Evolutionary conservation across 176 grass and related monocot species (phyloP).

Genomic region (Hordeum marinum): DNA sequence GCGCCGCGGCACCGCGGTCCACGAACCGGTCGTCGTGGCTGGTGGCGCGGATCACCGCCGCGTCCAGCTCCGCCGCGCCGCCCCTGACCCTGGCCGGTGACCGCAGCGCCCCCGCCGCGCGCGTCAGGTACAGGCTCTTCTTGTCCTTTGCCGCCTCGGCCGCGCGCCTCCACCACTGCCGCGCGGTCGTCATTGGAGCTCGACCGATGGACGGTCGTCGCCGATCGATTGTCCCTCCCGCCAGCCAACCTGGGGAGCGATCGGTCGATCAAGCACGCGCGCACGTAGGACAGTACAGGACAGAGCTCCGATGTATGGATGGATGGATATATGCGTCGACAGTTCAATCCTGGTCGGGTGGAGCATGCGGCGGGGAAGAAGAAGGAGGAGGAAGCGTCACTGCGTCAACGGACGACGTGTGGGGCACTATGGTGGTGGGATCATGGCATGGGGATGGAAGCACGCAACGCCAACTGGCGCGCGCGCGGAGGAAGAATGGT

Average conservation of each 20-base stretch:
- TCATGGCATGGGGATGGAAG: neutral
- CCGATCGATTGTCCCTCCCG: neutral
- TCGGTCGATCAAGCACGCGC: neutral
- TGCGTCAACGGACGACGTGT: slow-evolving; percentile 33
- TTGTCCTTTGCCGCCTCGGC: slow-evolving; percentile 72
- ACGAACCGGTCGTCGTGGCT: slow-evolving; percentile 80
- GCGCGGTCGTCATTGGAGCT: slow-evolving; percentile 38
- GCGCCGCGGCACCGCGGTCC: slow-evolving; percentile 52
- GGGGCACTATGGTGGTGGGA: slow-evolving; percentile 2
- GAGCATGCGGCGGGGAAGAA: neutral
- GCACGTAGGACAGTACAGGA: neutral
- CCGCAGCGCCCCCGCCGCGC: slow-evolving; percentile 21
- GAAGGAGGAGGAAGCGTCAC: slow-evolving; percentile 1
- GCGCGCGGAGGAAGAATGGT: neutral
- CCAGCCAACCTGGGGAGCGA: neutral
- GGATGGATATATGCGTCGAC: too few species aligned
- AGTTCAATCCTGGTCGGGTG: neutral
- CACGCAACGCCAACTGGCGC: slow-evolving; percentile 14
- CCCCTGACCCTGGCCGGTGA: neutral
- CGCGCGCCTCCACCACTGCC: slow-evolving; percentile 68
- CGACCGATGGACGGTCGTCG: too few species aligned
- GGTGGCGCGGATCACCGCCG: slow-evolving; percentile 75
- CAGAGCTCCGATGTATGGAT: too few species aligned
- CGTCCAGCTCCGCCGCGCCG: slow-evolving; percentile 47
- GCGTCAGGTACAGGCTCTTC: slow-evolving; percentile 58